phyloP scores from a whole-genome alignment of 441 rosid species.

The Croton laevigatus region DNA sequence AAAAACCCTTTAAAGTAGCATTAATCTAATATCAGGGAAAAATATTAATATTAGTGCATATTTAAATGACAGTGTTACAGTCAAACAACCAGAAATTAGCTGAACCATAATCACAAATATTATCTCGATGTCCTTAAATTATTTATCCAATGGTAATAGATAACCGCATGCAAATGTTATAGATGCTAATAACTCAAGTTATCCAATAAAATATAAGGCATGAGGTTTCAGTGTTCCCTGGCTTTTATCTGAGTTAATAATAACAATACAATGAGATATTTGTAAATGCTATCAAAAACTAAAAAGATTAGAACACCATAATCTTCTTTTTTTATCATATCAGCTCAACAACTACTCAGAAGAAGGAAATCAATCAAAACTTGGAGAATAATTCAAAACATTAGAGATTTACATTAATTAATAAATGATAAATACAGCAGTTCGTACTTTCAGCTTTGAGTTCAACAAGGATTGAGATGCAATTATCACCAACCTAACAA shows the following conservation, averaged over 20 bases:
- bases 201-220: neutral
- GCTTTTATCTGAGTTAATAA: neutral
- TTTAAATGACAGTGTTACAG: neutral
- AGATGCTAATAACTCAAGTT: neutral
- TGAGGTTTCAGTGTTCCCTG: neutral
- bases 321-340: neutral
- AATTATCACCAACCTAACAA: neutral
- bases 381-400: neutral
- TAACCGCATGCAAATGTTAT: neutral
- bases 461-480: neutral
- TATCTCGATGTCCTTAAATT: neutral
- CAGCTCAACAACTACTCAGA: neutral
- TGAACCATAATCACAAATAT: neutral
- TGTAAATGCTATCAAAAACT: neutral
- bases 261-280: neutral
- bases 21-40: neutral
- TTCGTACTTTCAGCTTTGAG: neutral
- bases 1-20: neutral
- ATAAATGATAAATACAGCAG: neutral
- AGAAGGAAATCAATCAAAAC: neutral
- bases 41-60: neutral
- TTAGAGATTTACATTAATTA: neutral
- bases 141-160: neutral
- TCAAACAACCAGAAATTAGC: neutral
- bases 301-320: neutral